Evolutionary conservation across 768 basidiomycete genomes (phyloP).

Genomic region (Termitomyces sp.): DNA sequence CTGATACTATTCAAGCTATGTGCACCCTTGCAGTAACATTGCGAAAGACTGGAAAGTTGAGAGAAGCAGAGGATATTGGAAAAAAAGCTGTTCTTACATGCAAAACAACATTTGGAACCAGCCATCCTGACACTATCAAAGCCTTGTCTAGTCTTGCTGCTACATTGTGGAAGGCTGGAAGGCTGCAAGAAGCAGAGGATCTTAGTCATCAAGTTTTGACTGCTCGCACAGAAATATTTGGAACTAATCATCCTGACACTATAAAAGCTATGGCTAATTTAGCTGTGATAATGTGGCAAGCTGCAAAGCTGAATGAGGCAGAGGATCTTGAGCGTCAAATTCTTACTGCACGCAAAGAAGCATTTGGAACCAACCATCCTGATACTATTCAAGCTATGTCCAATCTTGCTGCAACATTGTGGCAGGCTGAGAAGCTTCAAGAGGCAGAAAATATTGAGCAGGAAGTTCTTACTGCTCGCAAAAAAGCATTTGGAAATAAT

Average conservation of each 20-base stretch:
- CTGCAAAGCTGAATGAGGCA: neutral
- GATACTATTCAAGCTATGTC: too few relatives aligned
- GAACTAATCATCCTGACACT: too few relatives aligned
- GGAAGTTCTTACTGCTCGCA: too few relatives aligned
- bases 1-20: neutral
- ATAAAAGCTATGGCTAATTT: too few relatives aligned
- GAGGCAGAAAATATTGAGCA: too few relatives aligned
- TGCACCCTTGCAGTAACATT: neutral
- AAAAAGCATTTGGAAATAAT: too few relatives aligned
- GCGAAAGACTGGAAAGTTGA: neutral
- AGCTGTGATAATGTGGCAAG: too few relatives aligned
- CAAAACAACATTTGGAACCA: neutral
- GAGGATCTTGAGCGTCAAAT: neutral
- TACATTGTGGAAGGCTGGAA: neutral
- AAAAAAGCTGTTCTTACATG: neutral
- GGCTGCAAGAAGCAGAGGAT: neutral
- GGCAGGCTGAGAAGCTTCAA: too few relatives aligned
- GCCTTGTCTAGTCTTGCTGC: neutral
- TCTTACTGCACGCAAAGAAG: neutral
- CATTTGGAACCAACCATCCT: neutral
- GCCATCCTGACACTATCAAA: neutral
- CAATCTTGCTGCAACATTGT: too few relatives aligned
- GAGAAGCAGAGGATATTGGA: neutral
- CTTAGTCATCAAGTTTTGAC: neutral
- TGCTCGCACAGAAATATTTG: neutral